Base-by-base conservation (phyloP, 768 basidiomycete genomes). In the Boletus bicolor region DNA sequence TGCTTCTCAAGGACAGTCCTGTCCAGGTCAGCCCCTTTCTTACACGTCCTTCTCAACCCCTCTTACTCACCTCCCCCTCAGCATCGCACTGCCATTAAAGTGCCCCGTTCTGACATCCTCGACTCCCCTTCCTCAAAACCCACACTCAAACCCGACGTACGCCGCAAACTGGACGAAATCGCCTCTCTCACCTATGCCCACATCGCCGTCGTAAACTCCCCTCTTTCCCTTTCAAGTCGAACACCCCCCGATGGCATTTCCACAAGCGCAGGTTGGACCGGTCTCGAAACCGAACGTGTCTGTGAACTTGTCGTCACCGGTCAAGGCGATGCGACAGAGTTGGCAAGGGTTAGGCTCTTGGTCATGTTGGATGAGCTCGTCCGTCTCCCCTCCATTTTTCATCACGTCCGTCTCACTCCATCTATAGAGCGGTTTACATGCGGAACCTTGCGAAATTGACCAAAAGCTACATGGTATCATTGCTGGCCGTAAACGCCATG, bases 351-450 rank as follows among this genome's bases (percentile, higher is more conserved):
- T 37, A 83, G 91, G 34, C 72, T 98, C 44, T 76, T 98, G 60
- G 95, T 96, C 55, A 92, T 98, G 84, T 75, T 98, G 61, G 96
- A 98, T 65, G 93, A 98, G 73, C 75, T 98, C 73, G 94, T 95
- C 56, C 63, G 93, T 82, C 32, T 24, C 39, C 28, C 49, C 38
- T 50, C 44, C 43, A 28, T 35, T 32, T 12, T 8, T 42, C 11
- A 26, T 15, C 7, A n/a, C 7, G 9, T 32, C 17, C 12, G 6
- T 28, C 53, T 61, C 24, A 57, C 32, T 15, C 42, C 32, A 45
- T 55, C 34, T 45, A 24, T 64, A 96, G 93, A 91, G 85, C 70
- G 95, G 95, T 19, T 76, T 98, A 10, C 92, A 97, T 66, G 83
- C 92, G 10, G 96, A 98, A 69, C 73, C 83, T 32, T 89, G 90